A percentile compares a stretch with the other conserved stretches of the same genome.
Conservation (phyloP, 106 monocot genomes). For the Allium cepa region DNA sequence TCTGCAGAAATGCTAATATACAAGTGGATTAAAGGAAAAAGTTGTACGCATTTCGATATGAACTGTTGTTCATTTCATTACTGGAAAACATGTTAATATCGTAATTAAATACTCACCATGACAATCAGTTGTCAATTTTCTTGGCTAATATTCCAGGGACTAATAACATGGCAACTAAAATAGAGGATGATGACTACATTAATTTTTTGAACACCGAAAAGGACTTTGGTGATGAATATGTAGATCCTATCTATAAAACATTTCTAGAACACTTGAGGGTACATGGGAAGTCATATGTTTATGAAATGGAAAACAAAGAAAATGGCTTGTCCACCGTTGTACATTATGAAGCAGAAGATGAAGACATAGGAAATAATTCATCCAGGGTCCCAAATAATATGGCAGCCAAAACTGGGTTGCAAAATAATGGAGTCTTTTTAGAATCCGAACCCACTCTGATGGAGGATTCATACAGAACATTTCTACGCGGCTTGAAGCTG, state of each 20-base stretch:
- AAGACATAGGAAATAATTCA: not conserved
- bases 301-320: constrained; percentile 35
- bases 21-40: too few relatives aligned
- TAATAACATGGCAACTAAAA: constrained; percentile 13
- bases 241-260: constrained; percentile 39
- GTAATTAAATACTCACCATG: too few relatives aligned
- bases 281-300: constrained; percentile 41
- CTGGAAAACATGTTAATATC: too few relatives aligned
- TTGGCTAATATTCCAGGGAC: not conserved
- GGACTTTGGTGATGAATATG: not conserved
- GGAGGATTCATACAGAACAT: constrained; percentile 20
- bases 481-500: constrained; percentile 32
- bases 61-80: too few relatives aligned
- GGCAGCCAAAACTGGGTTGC: constrained; percentile 1
- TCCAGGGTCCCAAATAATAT: not conserved
- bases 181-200: constrained; percentile 14
- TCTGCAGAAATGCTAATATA: too few relatives aligned
- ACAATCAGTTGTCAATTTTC: not conserved
- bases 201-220: constrained; percentile 10
- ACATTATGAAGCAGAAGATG: constrained; percentile 36
- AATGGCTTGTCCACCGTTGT: constrained; percentile 17
- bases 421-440: not conserved
- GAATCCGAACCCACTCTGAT: not conserved
- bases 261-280: constrained; percentile 44
- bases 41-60: too few relatives aligned